Evolutionary conservation across 2,329 filamentous ascomycete genomes (phyloP).

Genomic region (Tolypocladium guangdongense): DNA sequence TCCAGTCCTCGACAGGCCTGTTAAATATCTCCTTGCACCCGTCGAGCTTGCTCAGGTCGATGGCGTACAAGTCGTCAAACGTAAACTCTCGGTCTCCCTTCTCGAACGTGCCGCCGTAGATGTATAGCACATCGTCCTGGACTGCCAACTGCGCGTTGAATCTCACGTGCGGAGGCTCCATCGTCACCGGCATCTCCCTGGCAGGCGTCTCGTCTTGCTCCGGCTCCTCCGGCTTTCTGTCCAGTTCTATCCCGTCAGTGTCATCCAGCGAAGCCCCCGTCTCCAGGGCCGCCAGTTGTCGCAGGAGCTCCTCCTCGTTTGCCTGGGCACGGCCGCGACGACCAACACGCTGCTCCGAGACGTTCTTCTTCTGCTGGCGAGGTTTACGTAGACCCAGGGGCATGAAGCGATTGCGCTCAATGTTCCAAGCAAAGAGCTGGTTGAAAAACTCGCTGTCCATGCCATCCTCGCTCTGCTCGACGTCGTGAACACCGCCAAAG

Average conservation of each 20-base stretch:
- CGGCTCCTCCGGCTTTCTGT: constrained; percentile 38
- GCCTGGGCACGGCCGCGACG: constrained; percentile 70
- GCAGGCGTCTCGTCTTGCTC: constrained; percentile 46
- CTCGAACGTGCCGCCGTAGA: constrained; percentile 92
- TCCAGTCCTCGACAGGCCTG: constrained; percentile 75
- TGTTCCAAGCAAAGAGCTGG: constrained; percentile 81
- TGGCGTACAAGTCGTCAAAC: constrained; percentile 87
- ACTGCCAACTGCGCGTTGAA: constrained; percentile 90
- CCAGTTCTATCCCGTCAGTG: constrained; percentile 36
- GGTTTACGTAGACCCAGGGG: constrained; percentile 67
- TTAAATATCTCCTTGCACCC: constrained; percentile 88
- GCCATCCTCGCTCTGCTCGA: constrained; percentile 83
- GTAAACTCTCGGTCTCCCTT: constrained; percentile 92
- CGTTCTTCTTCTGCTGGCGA: constrained; percentile 50
- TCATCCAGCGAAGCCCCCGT: constrained; percentile 55
- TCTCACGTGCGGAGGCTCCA: constrained; percentile 78
- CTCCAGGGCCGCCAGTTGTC: constrained; percentile 77
- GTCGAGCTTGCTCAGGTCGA: constrained; percentile 90
- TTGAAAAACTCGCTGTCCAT: constrained; percentile 99
- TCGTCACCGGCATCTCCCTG: constrained; percentile 54
- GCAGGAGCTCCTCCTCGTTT: constrained; percentile 81
- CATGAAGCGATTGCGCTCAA: constrained; percentile 93
- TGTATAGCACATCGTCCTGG: constrained; percentile 84
- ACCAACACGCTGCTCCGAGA: constrained; percentile 42
- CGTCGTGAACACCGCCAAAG: constrained; percentile 91